Percentiles rank a stretch among this genome's conserved stretches.
Conservation (phyloP, 108 stramenopile genomes). For the Asterionellopsis glacialis region DNA sequence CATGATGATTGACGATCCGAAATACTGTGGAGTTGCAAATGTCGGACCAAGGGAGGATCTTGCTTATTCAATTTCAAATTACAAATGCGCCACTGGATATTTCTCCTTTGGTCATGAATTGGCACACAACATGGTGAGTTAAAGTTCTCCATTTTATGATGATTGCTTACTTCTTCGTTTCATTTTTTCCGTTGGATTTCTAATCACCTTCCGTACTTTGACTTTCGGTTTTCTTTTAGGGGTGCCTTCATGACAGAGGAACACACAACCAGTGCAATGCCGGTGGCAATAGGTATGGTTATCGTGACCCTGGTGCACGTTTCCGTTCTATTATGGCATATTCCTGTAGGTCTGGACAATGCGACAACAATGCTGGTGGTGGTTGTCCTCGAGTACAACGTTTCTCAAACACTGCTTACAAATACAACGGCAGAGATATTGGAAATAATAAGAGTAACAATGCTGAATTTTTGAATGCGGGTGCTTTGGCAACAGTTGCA, state of each 20-base stretch:
- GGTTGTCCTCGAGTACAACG: conserved; percentile 5
- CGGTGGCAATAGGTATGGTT: conserved; percentile 2
- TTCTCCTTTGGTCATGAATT: conserved; percentile 21
- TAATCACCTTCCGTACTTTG: too few species aligned
- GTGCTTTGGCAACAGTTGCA: too few species aligned
- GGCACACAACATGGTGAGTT: conserved; percentile 9
- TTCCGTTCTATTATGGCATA: conserved; percentile 19
- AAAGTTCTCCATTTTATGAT: not conserved
- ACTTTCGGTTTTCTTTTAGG: not conserved
- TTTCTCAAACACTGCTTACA: conserved; percentile 6
- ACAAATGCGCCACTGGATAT: conserved; percentile 14
- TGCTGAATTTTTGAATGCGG: not conserved
- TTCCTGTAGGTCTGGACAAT: not conserved
- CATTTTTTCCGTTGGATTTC: too few species aligned
- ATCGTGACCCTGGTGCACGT: conserved; percentile 4
- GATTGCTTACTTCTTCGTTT: not conserved
- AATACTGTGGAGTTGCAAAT: conserved; percentile 16
- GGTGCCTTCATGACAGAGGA: conserved; percentile 16
- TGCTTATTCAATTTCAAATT: conserved; percentile 6
- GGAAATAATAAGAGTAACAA: not conserved
- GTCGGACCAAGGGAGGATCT: conserved; percentile 2
- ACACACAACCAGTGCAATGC: too few species aligned
- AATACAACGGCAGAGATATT: not conserved
- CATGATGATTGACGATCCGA: conserved; percentile 9
- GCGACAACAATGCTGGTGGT: too few species aligned